phyloP scores from a whole-genome alignment of 148 eudicot genomes.

The Silene conica region DNA sequence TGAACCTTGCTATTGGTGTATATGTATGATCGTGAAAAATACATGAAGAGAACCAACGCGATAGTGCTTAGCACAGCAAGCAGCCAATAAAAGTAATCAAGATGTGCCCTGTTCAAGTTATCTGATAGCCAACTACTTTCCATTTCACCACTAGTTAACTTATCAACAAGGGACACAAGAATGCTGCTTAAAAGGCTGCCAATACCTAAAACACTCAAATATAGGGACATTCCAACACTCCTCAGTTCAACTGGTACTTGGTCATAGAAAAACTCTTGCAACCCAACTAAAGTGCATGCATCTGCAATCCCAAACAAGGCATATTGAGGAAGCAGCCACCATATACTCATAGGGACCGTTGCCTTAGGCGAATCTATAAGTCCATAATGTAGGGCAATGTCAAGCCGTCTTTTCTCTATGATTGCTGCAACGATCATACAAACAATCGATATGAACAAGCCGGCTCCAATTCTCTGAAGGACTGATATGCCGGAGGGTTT shows the following conservation, averaged over 20 bases:
- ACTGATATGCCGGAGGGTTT: conserved; percentile 54
- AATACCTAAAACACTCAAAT: conserved; percentile 48
- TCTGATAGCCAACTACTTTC: conserved; percentile 43
- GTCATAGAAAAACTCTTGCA: conserved; percentile 68
- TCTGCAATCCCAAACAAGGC: conserved; percentile 41
- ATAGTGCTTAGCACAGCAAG: conserved; percentile 31
- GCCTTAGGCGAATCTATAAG: conserved; percentile 37
- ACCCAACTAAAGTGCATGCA: conserved; percentile 48
- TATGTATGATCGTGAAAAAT: conserved; percentile 26
- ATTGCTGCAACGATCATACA: conserved; percentile 48
- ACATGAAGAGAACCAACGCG: conserved; percentile 21
- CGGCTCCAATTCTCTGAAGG: conserved; percentile 62
- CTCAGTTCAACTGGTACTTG: conserved; percentile 51
- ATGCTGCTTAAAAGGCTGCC: conserved; percentile 61
- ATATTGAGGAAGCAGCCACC: conserved; percentile 71
- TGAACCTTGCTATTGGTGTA: conserved; percentile 17
- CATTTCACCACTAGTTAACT: conserved; percentile 27
- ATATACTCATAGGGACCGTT: conserved; percentile 53
- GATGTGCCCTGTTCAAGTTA: conserved; percentile 44
- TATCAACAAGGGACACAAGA: conserved; percentile 41
- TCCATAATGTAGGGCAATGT: conserved; percentile 34
- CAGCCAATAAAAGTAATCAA: conserved; percentile 48
- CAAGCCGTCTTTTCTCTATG: conserved; percentile 40
- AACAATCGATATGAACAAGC: conserved; percentile 37
- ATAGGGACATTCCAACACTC: conserved; percentile 52